A percentile compares a stretch with the other conserved stretches of the same genome.
Evolutionary conservation across 495 filamentous ascomycete species (phyloP).

Genomic region (Neurospora tetrasperma): DNA sequence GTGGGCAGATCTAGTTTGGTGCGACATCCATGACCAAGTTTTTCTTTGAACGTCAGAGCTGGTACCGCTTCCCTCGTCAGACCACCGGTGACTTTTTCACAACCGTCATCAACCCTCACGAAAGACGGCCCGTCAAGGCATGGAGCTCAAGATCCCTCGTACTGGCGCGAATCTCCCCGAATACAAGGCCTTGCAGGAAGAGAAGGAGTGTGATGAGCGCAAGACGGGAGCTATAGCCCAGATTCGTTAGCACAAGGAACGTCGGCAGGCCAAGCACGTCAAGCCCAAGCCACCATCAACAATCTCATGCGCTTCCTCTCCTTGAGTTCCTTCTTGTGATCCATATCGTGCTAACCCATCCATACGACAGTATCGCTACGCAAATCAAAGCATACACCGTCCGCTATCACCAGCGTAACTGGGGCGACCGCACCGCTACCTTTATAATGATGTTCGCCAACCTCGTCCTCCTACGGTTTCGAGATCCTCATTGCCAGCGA

Average conservation of each 20-base stretch:
- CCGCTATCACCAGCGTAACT: too few species aligned
- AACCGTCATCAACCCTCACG: constrained; percentile 61
- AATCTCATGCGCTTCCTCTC: too few species aligned
- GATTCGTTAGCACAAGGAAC: not conserved
- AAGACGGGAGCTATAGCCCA: constrained; percentile 6
- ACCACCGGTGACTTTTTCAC: constrained; percentile 74
- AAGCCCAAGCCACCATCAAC: too few species aligned
- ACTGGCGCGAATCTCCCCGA: constrained; percentile 34
- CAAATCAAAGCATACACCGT: too few species aligned
- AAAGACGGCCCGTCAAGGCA: constrained; percentile 53
- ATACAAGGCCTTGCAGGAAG: constrained; percentile 43
- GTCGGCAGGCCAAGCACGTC: too few species aligned
- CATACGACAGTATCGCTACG: too few species aligned
- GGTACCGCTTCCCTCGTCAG: constrained; percentile 51
- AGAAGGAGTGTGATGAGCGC: constrained; percentile 45
- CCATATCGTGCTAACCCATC: too few species aligned
- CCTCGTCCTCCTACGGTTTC: too few species aligned
- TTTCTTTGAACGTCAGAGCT: constrained; percentile 53
- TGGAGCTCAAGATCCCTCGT: constrained; percentile 51
- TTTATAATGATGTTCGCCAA: too few species aligned
- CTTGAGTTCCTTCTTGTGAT: too few species aligned
- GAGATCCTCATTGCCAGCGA: too few species aligned
- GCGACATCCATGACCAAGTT: constrained; percentile 40
- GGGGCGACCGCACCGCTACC: too few species aligned
- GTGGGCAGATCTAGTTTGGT: constrained; percentile 24